Evolutionary conservation across 228 moss, liverwort and hornwort genomes (phyloP).

Genomic region (Sphagnum fallax): DNA sequence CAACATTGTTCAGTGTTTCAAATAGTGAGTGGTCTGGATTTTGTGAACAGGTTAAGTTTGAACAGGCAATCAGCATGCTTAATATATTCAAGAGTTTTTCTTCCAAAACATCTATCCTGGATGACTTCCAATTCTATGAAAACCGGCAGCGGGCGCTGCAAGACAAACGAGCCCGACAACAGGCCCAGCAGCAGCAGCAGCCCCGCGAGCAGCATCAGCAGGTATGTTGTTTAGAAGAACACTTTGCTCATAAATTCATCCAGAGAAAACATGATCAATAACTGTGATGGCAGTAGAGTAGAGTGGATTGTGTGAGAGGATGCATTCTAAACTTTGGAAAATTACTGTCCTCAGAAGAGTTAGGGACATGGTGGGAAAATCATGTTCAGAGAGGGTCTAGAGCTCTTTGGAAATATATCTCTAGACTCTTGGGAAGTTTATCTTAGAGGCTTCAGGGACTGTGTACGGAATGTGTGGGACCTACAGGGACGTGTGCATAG

Average conservation of each 20-base stretch:
- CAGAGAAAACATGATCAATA: too few species aligned
- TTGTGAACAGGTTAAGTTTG: conserved; percentile 72
- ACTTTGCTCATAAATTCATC: too few species aligned
- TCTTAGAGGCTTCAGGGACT: too few species aligned
- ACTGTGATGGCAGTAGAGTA: too few species aligned
- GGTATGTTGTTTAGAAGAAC: not conserved
- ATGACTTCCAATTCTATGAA: conserved; percentile 99
- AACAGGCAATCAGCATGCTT: conserved; percentile 89
- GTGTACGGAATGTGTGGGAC: not conserved
- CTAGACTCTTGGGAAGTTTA: too few species aligned
- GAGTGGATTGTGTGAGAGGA: too few species aligned
- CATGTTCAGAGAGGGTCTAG: too few species aligned
- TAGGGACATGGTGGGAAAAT: too few species aligned
- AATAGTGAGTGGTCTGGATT: not conserved
- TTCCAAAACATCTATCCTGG: conserved; percentile 90
- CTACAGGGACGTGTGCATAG: conserved; percentile 51
- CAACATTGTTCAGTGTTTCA: too few species aligned
- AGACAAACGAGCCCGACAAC: conserved; percentile 94
- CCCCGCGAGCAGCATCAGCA: conserved; percentile 44
- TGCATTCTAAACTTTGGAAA: too few species aligned
- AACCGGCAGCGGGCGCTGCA: conserved; percentile 92
- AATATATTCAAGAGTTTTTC: conserved; percentile 85
- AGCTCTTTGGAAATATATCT: too few species aligned
- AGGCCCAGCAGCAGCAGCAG: conserved; percentile 64
- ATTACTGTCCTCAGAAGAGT: too few species aligned